phyloP scores from a whole-genome alignment of 2,329 filamentous ascomycete genomes.

The Ceratocystis eucalypticola region DNA sequence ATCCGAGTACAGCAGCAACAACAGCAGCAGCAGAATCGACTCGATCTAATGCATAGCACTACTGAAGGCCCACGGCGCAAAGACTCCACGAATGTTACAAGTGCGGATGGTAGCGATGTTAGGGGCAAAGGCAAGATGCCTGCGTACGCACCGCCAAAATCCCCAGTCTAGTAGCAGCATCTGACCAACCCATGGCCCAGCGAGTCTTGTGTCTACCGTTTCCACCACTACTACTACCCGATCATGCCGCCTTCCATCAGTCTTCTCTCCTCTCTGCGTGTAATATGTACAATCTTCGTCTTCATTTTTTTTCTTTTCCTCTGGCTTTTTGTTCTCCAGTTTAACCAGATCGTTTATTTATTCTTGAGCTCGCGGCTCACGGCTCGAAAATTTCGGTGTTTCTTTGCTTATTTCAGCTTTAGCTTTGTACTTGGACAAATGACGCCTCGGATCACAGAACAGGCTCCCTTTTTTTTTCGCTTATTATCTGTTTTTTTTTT shows the following conservation, averaged over 20 bases:
- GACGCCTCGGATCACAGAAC: conserved; percentile 8
- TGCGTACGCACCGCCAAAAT: neutral
- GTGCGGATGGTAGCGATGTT: neutral
- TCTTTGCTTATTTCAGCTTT: neutral
- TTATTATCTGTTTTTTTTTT: neutral
- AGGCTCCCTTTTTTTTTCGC: neutral
- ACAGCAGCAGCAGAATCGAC: conserved; percentile 14
- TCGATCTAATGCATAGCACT: neutral
- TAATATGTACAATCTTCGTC: neutral
- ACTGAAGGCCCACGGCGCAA: neutral
- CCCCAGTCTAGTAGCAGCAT: neutral
- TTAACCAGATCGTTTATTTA: neutral
- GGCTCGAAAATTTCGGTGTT: neutral
- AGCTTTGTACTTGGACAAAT: neutral
- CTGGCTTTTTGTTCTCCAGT: neutral
- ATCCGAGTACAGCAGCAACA: conserved; percentile 16
- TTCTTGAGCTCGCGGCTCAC: too few species aligned
- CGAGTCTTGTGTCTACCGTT: too few species aligned
- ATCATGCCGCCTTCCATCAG: neutral
- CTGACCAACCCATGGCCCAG: too few species aligned
- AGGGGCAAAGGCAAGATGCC: conserved; percentile 4
- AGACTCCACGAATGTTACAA: conserved; percentile 17
- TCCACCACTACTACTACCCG: too few species aligned
- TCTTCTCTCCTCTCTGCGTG: neutral
- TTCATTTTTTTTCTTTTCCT: neutral